phyloP scores from a whole-genome alignment of 768 basidiomycete genomes.

The Paxillus rubicundulus region DNA sequence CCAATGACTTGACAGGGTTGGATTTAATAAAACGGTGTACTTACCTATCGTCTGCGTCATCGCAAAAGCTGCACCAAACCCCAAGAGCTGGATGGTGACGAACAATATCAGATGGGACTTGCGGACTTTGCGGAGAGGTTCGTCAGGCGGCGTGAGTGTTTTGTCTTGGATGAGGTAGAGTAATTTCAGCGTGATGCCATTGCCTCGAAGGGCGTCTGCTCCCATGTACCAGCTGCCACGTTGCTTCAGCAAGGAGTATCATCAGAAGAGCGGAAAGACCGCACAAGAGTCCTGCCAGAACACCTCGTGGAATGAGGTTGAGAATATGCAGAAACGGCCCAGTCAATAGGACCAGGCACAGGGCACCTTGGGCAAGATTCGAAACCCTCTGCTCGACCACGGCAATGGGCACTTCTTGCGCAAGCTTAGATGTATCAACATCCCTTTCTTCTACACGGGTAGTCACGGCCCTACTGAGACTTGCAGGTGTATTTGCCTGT shows the following conservation, averaged over 20 bases:
- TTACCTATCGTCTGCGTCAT: slow-evolving; percentile 87
- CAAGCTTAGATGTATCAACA: slow-evolving; percentile 8
- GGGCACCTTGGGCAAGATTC: slow-evolving; percentile 79
- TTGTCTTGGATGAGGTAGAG: slow-evolving; percentile 75
- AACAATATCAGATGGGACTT: slow-evolving; percentile 60
- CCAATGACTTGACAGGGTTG: neutral
- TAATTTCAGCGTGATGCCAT: slow-evolving; percentile 80
- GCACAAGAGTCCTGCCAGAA: no score
- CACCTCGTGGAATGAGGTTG: no score
- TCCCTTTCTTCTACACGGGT: slow-evolving; percentile 24
- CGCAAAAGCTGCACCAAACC: slow-evolving; percentile 86
- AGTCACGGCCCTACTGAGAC: neutral
- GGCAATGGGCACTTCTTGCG: slow-evolving; percentile 56
- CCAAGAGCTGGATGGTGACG: slow-evolving; percentile 69
- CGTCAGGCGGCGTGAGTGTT: slow-evolving; percentile 52
- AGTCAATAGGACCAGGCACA: slow-evolving; percentile 77
- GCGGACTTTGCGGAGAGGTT: slow-evolving; percentile 72
- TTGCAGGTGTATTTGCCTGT: slow-evolving; percentile 9
- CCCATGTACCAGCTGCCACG: slow-evolving; percentile 85
- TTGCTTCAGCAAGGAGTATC: neutral
- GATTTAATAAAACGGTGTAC: slow-evolving; percentile 8
- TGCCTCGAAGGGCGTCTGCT: slow-evolving; percentile 70
- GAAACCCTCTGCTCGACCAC: slow-evolving; percentile 94
- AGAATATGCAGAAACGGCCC: slow-evolving; percentile 54
- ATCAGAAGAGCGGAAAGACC: no score